Base-by-base conservation (phyloP, 129 eudicot genomes). In the Kitagawia praeruptora region DNA sequence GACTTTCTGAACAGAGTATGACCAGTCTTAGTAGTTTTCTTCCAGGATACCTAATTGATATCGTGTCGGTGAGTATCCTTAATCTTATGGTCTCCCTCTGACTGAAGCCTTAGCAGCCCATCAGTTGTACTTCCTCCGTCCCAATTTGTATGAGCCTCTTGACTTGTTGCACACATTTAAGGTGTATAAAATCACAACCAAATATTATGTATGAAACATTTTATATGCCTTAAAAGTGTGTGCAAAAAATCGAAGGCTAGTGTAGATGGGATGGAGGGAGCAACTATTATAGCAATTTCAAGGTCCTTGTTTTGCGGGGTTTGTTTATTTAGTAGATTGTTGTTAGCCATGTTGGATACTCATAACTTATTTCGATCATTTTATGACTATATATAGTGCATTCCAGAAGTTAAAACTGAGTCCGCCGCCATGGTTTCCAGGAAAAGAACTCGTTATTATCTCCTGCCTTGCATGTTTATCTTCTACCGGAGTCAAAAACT, bases 401-500 rank as follows among this genome's bases (percentile, higher is more conserved):
- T 84, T 67, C 67, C 75, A 27, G 89, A 84, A 75, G 83, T 81
- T 66, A 82, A 77, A 28, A 34, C 64, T 38, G 84, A 82, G 77
- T 42, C 85, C 40, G 58, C 80, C 18, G 47, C 27, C 47, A 40
- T 76, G 23, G 25, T 18, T 41, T 41, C 15, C 53, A 82, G 69
- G 53, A 80, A 81, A 74, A 83, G 78, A 70, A 85, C 83, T 41
- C 83, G 58, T 41, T 92, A 94, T 82, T 92, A 88, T 85, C 83
- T 87, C 21, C 72, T 92, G 42, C 97, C 98, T 31, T 88, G 89
- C 86, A 81, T 88, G 70, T 66, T 88, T 70, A 79, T 92, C 83
- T 81, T 94, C 48, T 40, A 56, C 71, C 81, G 89, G 82, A 91
- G 91, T 82, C 47, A 77, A 31, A 87, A 51, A 80, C 85, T 92